Conservation (phyloP, 768 basidiomycete genomes). For the Suillus tomentosus region DNA sequence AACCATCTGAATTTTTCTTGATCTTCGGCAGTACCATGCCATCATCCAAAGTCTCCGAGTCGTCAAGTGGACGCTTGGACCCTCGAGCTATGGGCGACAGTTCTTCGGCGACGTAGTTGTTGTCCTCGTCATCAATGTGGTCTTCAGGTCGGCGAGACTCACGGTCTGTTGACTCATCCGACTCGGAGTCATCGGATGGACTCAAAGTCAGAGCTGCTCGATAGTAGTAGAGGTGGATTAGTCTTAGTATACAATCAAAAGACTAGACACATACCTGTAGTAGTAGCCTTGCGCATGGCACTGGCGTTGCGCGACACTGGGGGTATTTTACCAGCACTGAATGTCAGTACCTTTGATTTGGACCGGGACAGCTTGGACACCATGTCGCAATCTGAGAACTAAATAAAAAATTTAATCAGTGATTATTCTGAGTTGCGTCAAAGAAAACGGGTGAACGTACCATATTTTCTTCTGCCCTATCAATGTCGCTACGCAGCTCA, state of each 20-base stretch:
- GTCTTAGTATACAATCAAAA: constrained; percentile 1
- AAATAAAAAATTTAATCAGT: neutral
- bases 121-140: neutral
- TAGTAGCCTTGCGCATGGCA: neutral
- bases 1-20: neutral
- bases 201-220: neutral
- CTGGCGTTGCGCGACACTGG: neutral
- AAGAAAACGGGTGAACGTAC: neutral
- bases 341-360: neutral
- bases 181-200: neutral
- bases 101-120: neutral
- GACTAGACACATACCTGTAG: neutral
- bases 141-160: neutral
- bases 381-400: neutral
- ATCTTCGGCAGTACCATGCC: neutral
- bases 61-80: neutral
- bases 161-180: neutral
- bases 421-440: neutral
- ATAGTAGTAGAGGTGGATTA: neutral
- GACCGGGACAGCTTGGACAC: neutral
- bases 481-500: neutral
- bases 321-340: neutral
- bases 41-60: neutral
- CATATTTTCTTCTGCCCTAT: neutral
- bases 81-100: neutral